A percentile compares a stretch with the other conserved stretches of the same genome.
phyloP scores from a whole-genome alignment of 768 basidiomycete species.

The Collybia nuda region DNA sequence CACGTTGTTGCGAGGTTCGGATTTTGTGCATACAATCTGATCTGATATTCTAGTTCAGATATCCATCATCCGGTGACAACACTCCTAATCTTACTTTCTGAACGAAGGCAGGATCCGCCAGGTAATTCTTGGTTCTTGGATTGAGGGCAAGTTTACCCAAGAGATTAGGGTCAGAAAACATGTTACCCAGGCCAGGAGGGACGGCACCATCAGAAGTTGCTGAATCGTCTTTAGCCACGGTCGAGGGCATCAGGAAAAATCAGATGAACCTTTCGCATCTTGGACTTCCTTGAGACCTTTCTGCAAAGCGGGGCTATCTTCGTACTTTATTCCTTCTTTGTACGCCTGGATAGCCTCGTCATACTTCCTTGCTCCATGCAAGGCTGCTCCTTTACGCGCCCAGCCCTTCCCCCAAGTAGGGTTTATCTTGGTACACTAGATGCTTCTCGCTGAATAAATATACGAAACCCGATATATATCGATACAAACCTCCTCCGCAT shows the following conservation, averaged over 20 bases:
- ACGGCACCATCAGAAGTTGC: neutral
- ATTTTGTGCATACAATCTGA: slow-evolving; percentile 67
- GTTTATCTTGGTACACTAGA: slow-evolving; percentile 76
- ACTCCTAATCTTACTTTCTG: slow-evolving; percentile 46
- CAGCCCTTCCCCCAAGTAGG: slow-evolving; percentile 89
- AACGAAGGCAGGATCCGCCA: slow-evolving; percentile 82
- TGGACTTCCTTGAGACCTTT: slow-evolving; percentile 90
- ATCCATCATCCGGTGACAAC: neutral
- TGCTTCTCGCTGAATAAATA: slow-evolving; percentile 10
- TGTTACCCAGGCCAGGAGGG: slow-evolving; percentile 47
- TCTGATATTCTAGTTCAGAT: slow-evolving; percentile 30
- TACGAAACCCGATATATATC: slow-evolving; percentile 4
- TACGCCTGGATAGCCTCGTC: slow-evolving; percentile 86
- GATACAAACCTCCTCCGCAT: slow-evolving; percentile 81
- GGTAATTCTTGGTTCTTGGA: slow-evolving; percentile 80
- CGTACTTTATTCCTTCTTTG: slow-evolving; percentile 76
- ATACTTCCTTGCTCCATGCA: slow-evolving; percentile 79
- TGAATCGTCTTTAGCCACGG: neutral
- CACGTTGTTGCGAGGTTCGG: slow-evolving; percentile 62
- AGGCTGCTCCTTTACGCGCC: slow-evolving; percentile 88
- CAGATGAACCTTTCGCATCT: slow-evolving; percentile 67
- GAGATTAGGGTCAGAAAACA: slow-evolving; percentile 85
- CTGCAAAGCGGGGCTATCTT: slow-evolving; percentile 77
- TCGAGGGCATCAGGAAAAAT: too few relatives aligned
- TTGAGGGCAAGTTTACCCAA: slow-evolving; percentile 83